Percentiles rank a stretch among this genome's conserved stretches.
Conservation (phyloP, 768 basidiomycete species). For the Calocybe indica region DNA sequence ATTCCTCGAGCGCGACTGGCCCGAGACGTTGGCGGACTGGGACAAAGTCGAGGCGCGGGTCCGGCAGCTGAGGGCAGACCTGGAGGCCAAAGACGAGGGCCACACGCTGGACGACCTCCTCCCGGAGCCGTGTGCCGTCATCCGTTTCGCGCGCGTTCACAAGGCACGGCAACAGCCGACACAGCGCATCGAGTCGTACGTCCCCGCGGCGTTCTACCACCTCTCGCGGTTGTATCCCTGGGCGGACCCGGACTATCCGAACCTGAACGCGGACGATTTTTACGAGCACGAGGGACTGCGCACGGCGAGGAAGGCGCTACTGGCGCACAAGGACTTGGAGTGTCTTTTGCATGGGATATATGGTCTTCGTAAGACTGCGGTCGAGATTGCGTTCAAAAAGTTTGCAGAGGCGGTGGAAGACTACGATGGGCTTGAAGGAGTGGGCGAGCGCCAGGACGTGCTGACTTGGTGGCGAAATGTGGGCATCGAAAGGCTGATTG, state of each 20-base stretch:
- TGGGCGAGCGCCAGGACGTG: constrained; percentile 3
- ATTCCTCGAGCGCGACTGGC: constrained; percentile 7
- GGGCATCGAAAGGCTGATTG: constrained; percentile 5
- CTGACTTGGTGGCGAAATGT: constrained; percentile 8
- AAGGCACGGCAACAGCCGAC: not conserved
- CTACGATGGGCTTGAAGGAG: not conserved
- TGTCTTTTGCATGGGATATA: constrained; percentile 4
- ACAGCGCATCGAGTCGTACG: constrained; percentile 4
- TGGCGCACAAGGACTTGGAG: constrained; percentile 6
- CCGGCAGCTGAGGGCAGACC: not conserved
- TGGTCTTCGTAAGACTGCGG: not conserved
- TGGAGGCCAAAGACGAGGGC: constrained; percentile 1
- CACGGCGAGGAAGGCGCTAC: constrained; percentile 5
- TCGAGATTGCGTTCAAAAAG: not conserved
- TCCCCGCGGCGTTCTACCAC: constrained; percentile 11
- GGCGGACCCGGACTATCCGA: constrained; percentile 4
- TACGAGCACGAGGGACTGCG: constrained; percentile 4
- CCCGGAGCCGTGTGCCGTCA: constrained; percentile 5
- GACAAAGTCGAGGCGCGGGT: constrained; percentile 6
- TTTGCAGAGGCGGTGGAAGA: constrained; percentile 1
- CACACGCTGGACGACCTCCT: constrained; percentile 5
- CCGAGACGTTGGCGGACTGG: constrained; percentile 4
- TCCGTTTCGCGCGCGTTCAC: constrained; percentile 7
- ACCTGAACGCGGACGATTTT: not conserved
- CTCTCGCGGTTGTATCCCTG: constrained; percentile 6